phyloP scores from a whole-genome alignment of 169 alveolate species.

The Sarcocystis neurona region DNA sequence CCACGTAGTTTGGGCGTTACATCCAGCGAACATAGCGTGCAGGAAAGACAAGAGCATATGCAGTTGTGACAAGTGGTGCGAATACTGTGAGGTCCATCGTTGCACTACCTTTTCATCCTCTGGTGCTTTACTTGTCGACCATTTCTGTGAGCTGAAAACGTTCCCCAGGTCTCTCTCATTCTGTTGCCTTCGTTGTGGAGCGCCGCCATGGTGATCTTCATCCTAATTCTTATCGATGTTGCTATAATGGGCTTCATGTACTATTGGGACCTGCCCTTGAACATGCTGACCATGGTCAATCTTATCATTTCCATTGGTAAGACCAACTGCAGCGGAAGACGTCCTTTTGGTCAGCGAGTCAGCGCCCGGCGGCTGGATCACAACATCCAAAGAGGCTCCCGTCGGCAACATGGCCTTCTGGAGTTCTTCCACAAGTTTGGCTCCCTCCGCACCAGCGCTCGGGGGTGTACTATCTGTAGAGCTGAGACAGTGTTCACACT shows the following conservation, averaged over 20 bases:
- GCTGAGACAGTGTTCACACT: too few species aligned
- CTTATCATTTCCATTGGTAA: constrained; percentile 80
- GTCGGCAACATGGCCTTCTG: too few species aligned
- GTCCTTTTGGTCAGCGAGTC: too few species aligned
- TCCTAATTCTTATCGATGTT: constrained; percentile 75
- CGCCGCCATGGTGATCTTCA: constrained; percentile 72
- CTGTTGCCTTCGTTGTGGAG: constrained; percentile 74
- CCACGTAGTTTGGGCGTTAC: too few species aligned
- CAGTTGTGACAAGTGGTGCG: too few species aligned
- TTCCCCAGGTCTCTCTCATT: constrained; percentile 71
- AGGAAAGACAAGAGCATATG: too few species aligned
- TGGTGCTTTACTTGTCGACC: neutral
- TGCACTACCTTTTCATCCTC: neutral
- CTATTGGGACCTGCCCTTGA: constrained; percentile 79
- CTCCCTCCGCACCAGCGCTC: too few species aligned
- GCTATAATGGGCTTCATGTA: constrained; percentile 82
- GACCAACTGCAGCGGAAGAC: constrained; percentile 24
- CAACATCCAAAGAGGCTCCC: too few species aligned
- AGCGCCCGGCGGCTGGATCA: too few species aligned
- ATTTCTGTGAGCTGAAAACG: neutral
- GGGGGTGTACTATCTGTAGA: too few species aligned
- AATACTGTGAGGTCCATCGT: neutral
- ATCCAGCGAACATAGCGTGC: too few species aligned
- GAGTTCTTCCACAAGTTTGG: too few species aligned
- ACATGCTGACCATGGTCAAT: constrained; percentile 84